Evolutionary conservation across 2,329 filamentous ascomycete species (phyloP), one percentile per base, ranked within the genome.

Genomic region (Colletotrichum karsti): DNA sequence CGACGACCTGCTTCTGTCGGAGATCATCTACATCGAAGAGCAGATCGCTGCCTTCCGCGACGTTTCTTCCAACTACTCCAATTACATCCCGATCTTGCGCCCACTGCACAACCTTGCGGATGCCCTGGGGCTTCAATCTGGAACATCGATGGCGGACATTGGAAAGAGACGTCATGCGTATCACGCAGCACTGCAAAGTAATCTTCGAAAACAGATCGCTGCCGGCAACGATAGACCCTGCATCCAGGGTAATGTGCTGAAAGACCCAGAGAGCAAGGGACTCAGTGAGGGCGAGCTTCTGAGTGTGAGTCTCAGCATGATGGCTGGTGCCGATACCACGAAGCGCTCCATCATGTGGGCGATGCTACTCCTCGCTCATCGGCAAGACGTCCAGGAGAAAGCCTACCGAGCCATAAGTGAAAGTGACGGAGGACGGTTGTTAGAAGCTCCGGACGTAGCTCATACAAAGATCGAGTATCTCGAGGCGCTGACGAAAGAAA

Each of bases 251-350:
- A 35, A 35, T 2, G 10, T 35, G 33, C 10, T 35, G 10, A 35
- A 15, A 35, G 33, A 13, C 10, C 33, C 33, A 13, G 33, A 35
- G 15, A 35, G 9, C 33, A 35, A 12, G 33, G 33, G 9, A 5
- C 51, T 39, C 7, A n/a, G 33, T 22, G 51, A 39, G 13, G 89
- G 85, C n/a, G 89, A 92, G 75, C 83, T 91, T 54, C 90, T 90
- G 77, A 90, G 87, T 6, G 88, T 92, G 70, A 89, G 89, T 72
- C 78, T 92, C 50, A 91, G 88, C 56, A 91, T 91, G 89, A 67
- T 74, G 30, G 73, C 70, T 5, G 73, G 73, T 1, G 73, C 74
- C 7, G 73, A 74, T 30, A 74, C 73, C 1, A 76, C 71, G 4
- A 73, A 74, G 56, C 67, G 72, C 13, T 71, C 73, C 4, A 42